These are phyloP conservation scores for Apiotrichum akiyoshidainum DNA, from an alignment of 1,284 basidiomycete species.

Conservation along the genomic window DNA sequence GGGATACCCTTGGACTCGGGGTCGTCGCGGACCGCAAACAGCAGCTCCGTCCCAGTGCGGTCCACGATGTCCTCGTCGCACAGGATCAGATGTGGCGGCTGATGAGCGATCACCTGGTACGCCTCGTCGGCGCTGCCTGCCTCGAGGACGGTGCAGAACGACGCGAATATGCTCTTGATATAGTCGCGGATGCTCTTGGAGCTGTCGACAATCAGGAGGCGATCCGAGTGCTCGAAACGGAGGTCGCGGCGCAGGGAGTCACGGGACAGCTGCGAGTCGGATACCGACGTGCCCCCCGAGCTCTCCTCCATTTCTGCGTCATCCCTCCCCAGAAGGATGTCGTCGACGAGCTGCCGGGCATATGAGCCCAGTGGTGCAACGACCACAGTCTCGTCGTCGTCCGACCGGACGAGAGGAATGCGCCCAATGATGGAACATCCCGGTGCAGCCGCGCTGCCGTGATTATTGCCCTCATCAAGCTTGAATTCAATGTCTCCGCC, in stretches of 20 bases:
- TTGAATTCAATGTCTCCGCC: constrained; percentile 47
- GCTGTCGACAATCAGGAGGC: constrained; percentile 33
- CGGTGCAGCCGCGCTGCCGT: too few species aligned
- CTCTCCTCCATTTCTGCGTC: not conserved
- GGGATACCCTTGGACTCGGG: constrained; percentile 16
- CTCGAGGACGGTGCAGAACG: constrained; percentile 41
- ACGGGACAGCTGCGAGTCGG: not conserved
- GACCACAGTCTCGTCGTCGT: not conserved
- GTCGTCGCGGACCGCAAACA: constrained; percentile 10
- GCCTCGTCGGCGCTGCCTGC: constrained; percentile 43
- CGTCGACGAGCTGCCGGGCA: constrained; percentile 12
- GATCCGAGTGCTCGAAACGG: constrained; percentile 28
- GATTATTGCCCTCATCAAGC: too few species aligned
- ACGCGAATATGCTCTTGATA: constrained; percentile 27
- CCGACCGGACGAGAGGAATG: constrained; percentile 14
- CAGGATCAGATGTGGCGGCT: constrained; percentile 25
- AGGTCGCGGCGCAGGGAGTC: constrained; percentile 8
- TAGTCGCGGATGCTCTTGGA: constrained; percentile 34
- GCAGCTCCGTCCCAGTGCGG: constrained; percentile 21
- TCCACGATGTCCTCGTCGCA: constrained; percentile 39
- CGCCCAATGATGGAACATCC: constrained; percentile 8
- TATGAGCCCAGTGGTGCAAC: constrained; percentile 18
- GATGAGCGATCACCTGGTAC: constrained; percentile 28
- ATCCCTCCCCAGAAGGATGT: not conserved
- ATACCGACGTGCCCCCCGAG: not conserved